These are phyloP conservation scores for Yarrowia sp. DNA, from an alignment of 805 yeast genomes.

Conservation along the genomic window DNA sequence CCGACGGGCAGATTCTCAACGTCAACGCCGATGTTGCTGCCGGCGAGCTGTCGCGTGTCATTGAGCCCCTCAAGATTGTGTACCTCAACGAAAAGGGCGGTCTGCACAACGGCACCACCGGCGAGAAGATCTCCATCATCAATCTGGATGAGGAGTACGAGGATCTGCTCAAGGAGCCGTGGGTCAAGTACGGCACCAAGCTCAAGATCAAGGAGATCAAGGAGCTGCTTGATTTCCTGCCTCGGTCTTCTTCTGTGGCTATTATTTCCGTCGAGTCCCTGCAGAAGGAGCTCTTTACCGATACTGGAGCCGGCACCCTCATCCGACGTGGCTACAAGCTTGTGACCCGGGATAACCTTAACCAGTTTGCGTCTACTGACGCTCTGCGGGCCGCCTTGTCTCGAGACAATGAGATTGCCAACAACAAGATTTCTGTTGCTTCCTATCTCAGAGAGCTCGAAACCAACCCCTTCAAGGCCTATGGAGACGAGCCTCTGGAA, in stretches of 20 bases:
- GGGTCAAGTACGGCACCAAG: slow-evolving; percentile 99
- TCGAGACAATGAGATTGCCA: slow-evolving; percentile 70
- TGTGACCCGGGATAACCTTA: slow-evolving; percentile 58
- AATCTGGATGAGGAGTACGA: slow-evolving; percentile 94
- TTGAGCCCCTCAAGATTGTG: slow-evolving; percentile 95
- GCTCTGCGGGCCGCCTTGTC: slow-evolving; percentile 70
- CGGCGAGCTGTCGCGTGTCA: slow-evolving; percentile 92
- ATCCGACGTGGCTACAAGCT: slow-evolving; percentile 96
- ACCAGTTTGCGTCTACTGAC: slow-evolving; percentile 60
- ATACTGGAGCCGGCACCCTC: slow-evolving; percentile 98
- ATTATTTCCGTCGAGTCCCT: slow-evolving; percentile 92
- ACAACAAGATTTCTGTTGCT: slow-evolving; percentile 73
- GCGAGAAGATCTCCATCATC: slow-evolving; percentile 83
- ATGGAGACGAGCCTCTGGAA: slow-evolving; percentile 94
- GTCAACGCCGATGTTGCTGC: slow-evolving; percentile 99
- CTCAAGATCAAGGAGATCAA: slow-evolving; percentile 94
- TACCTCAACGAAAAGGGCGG: slow-evolving; percentile 98
- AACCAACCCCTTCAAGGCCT: slow-evolving; percentile 61
- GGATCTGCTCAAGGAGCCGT: slow-evolving; percentile 80
- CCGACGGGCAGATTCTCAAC: slow-evolving; percentile 93
- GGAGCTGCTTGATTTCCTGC: slow-evolving; percentile 88
- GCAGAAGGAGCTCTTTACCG: slow-evolving; percentile 96
- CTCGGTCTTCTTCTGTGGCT: slow-evolving; percentile 96
- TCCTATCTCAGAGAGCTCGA: slow-evolving; percentile 75
- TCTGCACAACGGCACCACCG: slow-evolving; percentile 84